Evolutionary conservation across 148 eudicot species (phyloP), one percentile per base, ranked within the genome.

Genomic region (Beta vulgaris): DNA sequence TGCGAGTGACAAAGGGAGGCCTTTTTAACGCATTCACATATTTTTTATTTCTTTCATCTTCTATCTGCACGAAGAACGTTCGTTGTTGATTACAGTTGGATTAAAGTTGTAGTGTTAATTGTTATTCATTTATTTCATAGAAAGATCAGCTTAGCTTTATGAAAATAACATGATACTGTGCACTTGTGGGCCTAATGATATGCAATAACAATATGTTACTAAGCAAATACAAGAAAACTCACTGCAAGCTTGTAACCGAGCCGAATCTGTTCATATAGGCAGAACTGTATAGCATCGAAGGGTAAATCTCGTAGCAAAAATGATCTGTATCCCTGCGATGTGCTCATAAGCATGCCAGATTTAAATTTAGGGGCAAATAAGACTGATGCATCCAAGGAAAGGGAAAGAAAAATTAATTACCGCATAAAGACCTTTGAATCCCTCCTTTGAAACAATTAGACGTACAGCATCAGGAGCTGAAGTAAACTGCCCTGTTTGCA

Each of bases 271-370:
- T 95, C 98, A 72, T 95, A 95, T 55, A 95, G 82, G 86, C 98
- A 95, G 83, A 95, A 95, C 69, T 95, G 98, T 78, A 95, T 86
- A 28, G 98, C 98, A 76, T 95, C 98, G 77, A 95, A 95, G 76
- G 98, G 98, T 77, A 95, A 86, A 82, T 95, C 98, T 73, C 98
- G 85, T 68, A 95, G 85, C 43, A 95, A 81, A 84, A 92, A 95
- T 53, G 97, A 95, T 70, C 96, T 84, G 79, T 88, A 94, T 40
- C 98, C 98, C 98, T 94, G 78, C 80, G 82, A 76, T 63, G 42
- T 43, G 70, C 65, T 68, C 43, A 59, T 29, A 36, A 64, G 65
- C n/a, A 32, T 29, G 55, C 26, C 29, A 74, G 48, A 74, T 29
- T 67, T 23, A 29, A 31, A 34, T 46, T n/a, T n/a, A n/a, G 16